phyloP scores from a whole-genome alignment of 129 eudicot genomes.

The Chrysanthemum lavandulifolium region DNA sequence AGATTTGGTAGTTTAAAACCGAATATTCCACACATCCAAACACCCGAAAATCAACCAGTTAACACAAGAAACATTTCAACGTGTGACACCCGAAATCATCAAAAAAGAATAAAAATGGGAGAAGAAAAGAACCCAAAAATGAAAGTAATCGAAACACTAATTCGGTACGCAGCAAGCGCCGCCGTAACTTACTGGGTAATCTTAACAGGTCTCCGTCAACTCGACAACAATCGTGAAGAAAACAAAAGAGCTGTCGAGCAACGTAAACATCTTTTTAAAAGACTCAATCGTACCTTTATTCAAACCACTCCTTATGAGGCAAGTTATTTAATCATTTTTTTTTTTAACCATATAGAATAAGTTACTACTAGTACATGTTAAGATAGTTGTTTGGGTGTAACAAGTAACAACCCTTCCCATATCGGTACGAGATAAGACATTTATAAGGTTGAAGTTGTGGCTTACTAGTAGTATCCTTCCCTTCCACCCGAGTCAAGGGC shows the following conservation, averaged over 20 bases:
- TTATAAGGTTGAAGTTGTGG: no score
- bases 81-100: no score
- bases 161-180: conserved; percentile 54
- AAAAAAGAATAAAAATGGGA: conserved; percentile 13
- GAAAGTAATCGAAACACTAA: conserved; percentile 35
- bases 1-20: background rate
- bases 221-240: conserved; percentile 46
- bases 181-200: conserved; percentile 43
- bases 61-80: background rate
- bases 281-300: conserved; percentile 40
- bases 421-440: no score
- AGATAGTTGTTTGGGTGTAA: no score
- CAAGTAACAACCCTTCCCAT: no score
- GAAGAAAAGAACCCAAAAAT: conserved; percentile 27
- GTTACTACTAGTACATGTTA: no score
- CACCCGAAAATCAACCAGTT: conserved; percentile 1
- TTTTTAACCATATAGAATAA: background rate
- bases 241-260: conserved; percentile 41
- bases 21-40: conserved; percentile 5
- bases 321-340: background rate
- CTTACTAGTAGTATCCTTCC: no score
- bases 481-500: no score
- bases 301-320: conserved; percentile 57
- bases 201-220: conserved; percentile 34
- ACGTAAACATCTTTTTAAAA: conserved; percentile 46